Evolutionary conservation across 169 alveolate species (phyloP).

Genomic region (Cryptosporidium sp.): DNA sequence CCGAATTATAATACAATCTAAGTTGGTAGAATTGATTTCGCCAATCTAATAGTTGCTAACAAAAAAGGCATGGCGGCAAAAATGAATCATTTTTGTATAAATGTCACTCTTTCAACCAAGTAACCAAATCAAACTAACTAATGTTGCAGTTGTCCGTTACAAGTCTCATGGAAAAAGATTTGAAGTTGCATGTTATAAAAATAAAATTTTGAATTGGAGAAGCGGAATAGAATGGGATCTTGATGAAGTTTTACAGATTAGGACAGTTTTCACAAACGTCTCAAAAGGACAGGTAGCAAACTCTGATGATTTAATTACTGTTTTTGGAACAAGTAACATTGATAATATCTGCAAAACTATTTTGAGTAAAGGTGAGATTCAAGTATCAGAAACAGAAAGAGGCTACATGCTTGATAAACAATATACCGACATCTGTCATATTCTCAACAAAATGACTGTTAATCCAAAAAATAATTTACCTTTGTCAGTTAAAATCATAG

Average conservation of each 20-base stretch:
- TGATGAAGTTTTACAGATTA: conserved; percentile 93
- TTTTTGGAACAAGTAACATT: conserved; percentile 88
- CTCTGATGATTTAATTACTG: conserved; percentile 87
- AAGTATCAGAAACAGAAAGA: conserved; percentile 90
- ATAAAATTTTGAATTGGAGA: conserved; percentile 95
- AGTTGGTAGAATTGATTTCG: not conserved
- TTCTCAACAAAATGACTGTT: conserved; percentile 83
- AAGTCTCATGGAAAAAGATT: conserved; percentile 90
- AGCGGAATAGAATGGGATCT: conserved; percentile 92
- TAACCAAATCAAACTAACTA: conserved; percentile 92
- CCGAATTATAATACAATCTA: too few relatives aligned
- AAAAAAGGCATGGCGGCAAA: conserved; percentile 24
- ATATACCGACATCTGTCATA: conserved; percentile 86
- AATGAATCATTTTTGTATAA: not conserved
- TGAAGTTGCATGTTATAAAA: conserved; percentile 97
- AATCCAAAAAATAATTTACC: conserved; percentile 90
- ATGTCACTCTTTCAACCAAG: conserved; percentile 92
- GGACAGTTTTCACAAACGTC: conserved; percentile 92
- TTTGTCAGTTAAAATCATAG: conserved; percentile 85
- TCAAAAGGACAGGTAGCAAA: conserved; percentile 95
- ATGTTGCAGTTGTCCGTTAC: conserved; percentile 94
- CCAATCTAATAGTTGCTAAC: not conserved
- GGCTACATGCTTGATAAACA: conserved; percentile 82
- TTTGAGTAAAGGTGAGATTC: conserved; percentile 93
- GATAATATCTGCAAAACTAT: conserved; percentile 90